phyloP scores from a whole-genome alignment of 768 basidiomycete genomes.

The Xerocomellus intermedius region DNA sequence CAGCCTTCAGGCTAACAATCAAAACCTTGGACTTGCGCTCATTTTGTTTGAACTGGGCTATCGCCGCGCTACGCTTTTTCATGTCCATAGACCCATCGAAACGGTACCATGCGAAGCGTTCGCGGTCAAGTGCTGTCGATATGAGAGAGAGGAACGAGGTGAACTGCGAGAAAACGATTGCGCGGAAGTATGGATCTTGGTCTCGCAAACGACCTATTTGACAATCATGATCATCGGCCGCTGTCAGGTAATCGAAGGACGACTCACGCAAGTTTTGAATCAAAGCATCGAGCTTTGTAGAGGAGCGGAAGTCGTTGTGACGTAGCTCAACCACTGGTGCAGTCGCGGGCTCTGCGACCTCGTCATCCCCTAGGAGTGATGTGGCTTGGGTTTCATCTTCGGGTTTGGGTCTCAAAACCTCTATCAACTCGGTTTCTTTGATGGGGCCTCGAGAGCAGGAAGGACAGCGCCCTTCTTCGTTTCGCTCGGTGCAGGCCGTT shows the following conservation, averaged over 20 bases:
- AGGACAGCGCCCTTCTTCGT: constrained; percentile 74
- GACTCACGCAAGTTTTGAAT: constrained; percentile 64
- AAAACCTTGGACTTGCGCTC: constrained; percentile 73
- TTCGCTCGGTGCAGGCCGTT: constrained; percentile 63
- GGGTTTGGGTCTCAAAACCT: constrained; percentile 47
- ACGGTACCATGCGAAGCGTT: constrained; percentile 66
- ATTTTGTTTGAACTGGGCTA: constrained; percentile 72
- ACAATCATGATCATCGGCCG: neutral
- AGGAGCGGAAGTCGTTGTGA: constrained; percentile 82
- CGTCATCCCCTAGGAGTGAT: constrained; percentile 9
- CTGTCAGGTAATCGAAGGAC: neutral
- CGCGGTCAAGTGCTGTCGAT: constrained; percentile 64
- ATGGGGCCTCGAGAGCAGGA: constrained; percentile 73
- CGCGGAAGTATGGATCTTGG: constrained; percentile 76
- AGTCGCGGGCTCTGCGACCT: constrained; percentile 21
- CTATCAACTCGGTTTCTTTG: constrained; percentile 60
- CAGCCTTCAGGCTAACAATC: constrained; percentile 82
- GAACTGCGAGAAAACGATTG: constrained; percentile 89
- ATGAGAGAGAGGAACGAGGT: constrained; percentile 87
- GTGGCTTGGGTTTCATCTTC: constrained; percentile 1
- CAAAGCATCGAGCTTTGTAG: constrained; percentile 88
- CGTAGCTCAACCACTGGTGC: constrained; percentile 55
- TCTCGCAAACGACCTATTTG: constrained; percentile 55
- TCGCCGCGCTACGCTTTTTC: constrained; percentile 71
- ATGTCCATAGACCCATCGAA: constrained; percentile 94